Percentiles rank a stretch among this genome's conserved stretches.
Conservation (phyloP, 2,329 filamentous ascomycete genomes). For the Penicillium digitatum region DNA sequence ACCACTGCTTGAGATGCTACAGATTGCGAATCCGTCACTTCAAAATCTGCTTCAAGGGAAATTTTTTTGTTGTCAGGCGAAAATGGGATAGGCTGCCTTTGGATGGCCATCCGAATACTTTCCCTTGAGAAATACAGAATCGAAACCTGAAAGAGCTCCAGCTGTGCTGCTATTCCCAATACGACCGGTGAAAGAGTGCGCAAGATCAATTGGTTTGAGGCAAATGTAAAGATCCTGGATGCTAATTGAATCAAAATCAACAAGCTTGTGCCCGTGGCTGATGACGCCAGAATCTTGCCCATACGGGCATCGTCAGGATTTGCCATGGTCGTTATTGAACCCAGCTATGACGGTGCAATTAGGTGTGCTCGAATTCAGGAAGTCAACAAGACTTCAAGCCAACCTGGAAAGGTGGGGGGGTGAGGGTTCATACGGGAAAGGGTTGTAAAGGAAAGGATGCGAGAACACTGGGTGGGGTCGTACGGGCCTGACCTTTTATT, state of each 20-base stretch:
- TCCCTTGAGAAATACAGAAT: slow-evolving; percentile 94
- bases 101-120: slow-evolving; percentile 83
- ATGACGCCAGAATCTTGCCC: slow-evolving; percentile 26
- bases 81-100: slow-evolving; percentile 61
- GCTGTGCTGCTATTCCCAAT: slow-evolving; percentile 79
- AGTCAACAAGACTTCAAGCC: background rate
- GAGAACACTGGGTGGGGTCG: background rate
- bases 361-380: background rate
- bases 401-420: too few species aligned
- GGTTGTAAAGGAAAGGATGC: background rate
- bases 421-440: background rate
- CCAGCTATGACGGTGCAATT: background rate
- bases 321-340: slow-evolving; percentile 13
- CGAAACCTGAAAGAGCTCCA: slow-evolving; percentile 88
- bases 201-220: slow-evolving; percentile 85
- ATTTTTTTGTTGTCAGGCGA: slow-evolving; percentile 16
- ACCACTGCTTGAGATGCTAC: slow-evolving; percentile 66
- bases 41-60: slow-evolving; percentile 5
- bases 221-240: slow-evolving; percentile 84
- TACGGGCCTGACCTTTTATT: background rate
- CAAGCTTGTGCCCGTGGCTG: slow-evolving; percentile 70
- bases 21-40: slow-evolving; percentile 20
- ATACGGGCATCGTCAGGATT: slow-evolving; percentile 15
- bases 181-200: slow-evolving; percentile 81
- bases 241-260: slow-evolving; percentile 82